Base-by-base conservation (phyloP, 257 asterid genomes). In the Penstemon davidsonii region DNA sequence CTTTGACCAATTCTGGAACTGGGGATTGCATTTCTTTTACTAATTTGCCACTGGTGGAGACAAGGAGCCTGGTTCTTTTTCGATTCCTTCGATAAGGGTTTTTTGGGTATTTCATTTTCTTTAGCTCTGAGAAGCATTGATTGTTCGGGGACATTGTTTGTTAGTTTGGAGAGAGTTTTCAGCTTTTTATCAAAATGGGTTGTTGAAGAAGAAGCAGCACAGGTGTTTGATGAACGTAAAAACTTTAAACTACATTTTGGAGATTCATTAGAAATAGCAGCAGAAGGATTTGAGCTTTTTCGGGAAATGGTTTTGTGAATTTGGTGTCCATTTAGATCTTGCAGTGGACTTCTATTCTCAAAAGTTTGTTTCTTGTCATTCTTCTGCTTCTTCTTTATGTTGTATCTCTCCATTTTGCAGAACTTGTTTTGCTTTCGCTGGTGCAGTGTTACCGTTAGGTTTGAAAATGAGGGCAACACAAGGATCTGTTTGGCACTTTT, bases 301-400 rank as follows among this genome's bases (percentile, higher is more conserved):
- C 44, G 59, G 67, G 52, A 46, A 0, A 4, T 46, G 52, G 4
- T 5, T 46, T 49, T 49, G 54, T 49, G 54, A 68, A 73, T 11
- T 43, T 69, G 77, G 63, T 68, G 66, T 13, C 74, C 63, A 78
- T 76, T 84, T 67, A 84, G 76, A 77, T 76, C 68, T 66, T 76
- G 83, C 36, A 84, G 68, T 4, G 86, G 86, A 42, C 75, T 78
- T 72, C 81, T 74, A 68, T 65, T 74, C 43, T 67, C 75, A 54
- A 42, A 37, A 37, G 11, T 59, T 8, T 59, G 55, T 8, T 61
- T 63, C 70, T 68, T 70, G 72, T 8, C 25, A 5, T 7, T 45
- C 63, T 63, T 47, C 58, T 7, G 55, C 54, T 52, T 58, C 71
- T 66, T 74, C 60, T 42, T 66, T 52, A 18, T 52, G 53, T 73